phyloP scores from a whole-genome alignment of 306 rosid species.

The Fagus sylvatica region DNA sequence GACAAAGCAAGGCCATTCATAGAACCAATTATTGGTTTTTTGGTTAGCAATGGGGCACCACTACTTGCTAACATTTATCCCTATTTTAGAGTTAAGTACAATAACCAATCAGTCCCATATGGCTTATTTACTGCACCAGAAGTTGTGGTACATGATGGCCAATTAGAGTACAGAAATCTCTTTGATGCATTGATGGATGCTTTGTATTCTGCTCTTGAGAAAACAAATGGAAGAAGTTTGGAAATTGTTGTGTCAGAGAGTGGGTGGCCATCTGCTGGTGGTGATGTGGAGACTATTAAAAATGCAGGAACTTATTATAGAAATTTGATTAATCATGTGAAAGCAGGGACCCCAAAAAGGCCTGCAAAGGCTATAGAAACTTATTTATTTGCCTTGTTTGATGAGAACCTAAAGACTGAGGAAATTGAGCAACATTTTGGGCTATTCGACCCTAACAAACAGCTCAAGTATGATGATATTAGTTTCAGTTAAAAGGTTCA shows the following conservation, averaged over 20 bases:
- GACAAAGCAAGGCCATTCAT: background rate
- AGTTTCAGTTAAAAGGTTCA: slow-evolving; percentile 2
- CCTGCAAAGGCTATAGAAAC: slow-evolving; percentile 33
- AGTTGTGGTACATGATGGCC: background rate
- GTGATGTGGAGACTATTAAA: slow-evolving; percentile 8
- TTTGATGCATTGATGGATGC: slow-evolving; percentile 39
- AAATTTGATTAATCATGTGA: slow-evolving; percentile 34
- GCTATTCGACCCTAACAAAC: slow-evolving; percentile 34
- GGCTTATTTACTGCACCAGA: background rate
- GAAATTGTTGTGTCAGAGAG: slow-evolving; percentile 43
- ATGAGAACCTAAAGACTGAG: slow-evolving; percentile 28
- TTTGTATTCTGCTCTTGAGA: slow-evolving; percentile 34
- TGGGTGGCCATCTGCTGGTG: slow-evolving; percentile 46
- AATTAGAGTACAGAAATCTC: background rate
- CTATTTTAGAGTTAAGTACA: slow-evolving; percentile 14
- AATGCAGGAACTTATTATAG: slow-evolving; percentile 29
- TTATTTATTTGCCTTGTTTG: slow-evolving; percentile 33
- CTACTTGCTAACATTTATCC: slow-evolving; percentile 22
- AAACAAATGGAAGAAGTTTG: slow-evolving; percentile 23
- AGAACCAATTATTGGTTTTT: slow-evolving; percentile 1
- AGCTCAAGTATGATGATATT: slow-evolving; percentile 21
- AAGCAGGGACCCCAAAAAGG: slow-evolving; percentile 34
- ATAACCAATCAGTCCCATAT: background rate
- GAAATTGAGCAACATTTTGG: slow-evolving; percentile 42
- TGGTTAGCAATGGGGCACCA: background rate